Percentiles rank a stretch among this genome's conserved stretches.
Evolutionary conservation across 805 yeast species (phyloP).

Genomic region (Cyberlindnera meyerae): DNA sequence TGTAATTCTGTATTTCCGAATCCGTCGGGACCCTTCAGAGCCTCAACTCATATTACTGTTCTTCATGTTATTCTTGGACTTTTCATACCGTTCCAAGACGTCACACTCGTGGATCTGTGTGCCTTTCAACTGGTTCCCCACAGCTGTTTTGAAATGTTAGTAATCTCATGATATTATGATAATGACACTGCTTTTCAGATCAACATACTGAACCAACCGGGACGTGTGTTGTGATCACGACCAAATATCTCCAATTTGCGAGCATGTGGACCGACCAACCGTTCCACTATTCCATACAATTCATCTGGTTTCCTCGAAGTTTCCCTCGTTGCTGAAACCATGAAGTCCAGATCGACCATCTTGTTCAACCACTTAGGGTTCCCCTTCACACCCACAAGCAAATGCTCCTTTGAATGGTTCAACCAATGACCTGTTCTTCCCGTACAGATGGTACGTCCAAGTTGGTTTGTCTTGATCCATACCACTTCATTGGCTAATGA

Average conservation of each 20-base stretch:
- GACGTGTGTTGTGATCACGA: conserved; percentile 75
- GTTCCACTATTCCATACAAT: conserved; percentile 72
- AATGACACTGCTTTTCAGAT: too few species aligned
- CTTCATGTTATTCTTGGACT: background rate
- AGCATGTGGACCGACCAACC: conserved; percentile 72
- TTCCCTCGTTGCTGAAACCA: conserved; percentile 82
- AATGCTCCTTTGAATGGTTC: conserved; percentile 90
- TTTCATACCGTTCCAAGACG: conserved; percentile 29
- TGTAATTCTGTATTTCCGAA: conserved; percentile 6
- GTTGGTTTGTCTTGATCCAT: conserved; percentile 89
- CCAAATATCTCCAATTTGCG: conserved; percentile 89
- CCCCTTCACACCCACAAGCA: conserved; percentile 82
- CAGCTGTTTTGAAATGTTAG: conserved; percentile 34
- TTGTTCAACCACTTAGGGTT: conserved; percentile 65
- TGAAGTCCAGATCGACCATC: conserved; percentile 65
- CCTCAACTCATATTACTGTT: background rate
- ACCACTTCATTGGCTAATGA: conserved; percentile 69
- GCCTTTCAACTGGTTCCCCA: conserved; percentile 74
- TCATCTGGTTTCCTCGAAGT: conserved; percentile 92
- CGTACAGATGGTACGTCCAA: conserved; percentile 84
- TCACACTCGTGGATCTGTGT: conserved; percentile 54
- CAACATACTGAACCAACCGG: conserved; percentile 70
- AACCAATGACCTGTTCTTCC: conserved; percentile 98
- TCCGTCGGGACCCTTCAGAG: background rate
- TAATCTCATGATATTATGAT: too few species aligned